Conservation (phyloP, 2,329 filamentous ascomycete genomes). For the Arachnopeziza araneosa region DNA sequence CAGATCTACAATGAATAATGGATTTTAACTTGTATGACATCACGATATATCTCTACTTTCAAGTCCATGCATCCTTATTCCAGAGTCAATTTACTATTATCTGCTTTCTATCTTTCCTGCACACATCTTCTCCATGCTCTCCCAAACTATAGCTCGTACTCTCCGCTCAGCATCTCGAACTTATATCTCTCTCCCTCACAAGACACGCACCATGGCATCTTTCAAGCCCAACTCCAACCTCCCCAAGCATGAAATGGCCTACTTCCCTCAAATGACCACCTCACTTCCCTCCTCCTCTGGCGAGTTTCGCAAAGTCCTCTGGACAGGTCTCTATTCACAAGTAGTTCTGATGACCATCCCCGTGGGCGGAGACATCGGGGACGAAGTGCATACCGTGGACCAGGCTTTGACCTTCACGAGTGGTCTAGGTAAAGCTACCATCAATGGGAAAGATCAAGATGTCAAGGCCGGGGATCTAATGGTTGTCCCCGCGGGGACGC, state of each 20-base stretch:
- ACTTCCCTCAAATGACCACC: conserved; percentile 51
- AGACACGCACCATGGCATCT: conserved; percentile 17
- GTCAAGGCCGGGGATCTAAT: conserved; percentile 36
- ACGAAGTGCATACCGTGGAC: conserved; percentile 61
- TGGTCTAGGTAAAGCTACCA: conserved; percentile 51
- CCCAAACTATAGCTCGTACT: conserved; percentile 8
- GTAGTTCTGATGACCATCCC: conserved; percentile 61
- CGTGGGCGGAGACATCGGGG: conserved; percentile 59
- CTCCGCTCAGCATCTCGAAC: neutral
- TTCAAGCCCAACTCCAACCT: conserved; percentile 29
- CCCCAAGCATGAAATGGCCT: conserved; percentile 51
- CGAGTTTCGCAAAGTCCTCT: conserved; percentile 56
- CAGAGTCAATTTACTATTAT: neutral
- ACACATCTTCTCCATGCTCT: conserved; percentile 7
- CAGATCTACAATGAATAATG: neutral
- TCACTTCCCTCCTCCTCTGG: conserved; percentile 47
- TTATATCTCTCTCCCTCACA: neutral
- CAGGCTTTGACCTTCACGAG: conserved; percentile 60
- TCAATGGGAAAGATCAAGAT: conserved; percentile 51
- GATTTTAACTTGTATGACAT: neutral
- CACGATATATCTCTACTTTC: neutral
- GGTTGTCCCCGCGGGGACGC: conserved; percentile 58
- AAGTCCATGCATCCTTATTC: neutral
- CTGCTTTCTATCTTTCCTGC: neutral
- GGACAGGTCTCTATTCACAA: conserved; percentile 58